phyloP scores from a whole-genome alignment of 768 basidiomycete genomes.

The Cyclocybe cylindracea region DNA sequence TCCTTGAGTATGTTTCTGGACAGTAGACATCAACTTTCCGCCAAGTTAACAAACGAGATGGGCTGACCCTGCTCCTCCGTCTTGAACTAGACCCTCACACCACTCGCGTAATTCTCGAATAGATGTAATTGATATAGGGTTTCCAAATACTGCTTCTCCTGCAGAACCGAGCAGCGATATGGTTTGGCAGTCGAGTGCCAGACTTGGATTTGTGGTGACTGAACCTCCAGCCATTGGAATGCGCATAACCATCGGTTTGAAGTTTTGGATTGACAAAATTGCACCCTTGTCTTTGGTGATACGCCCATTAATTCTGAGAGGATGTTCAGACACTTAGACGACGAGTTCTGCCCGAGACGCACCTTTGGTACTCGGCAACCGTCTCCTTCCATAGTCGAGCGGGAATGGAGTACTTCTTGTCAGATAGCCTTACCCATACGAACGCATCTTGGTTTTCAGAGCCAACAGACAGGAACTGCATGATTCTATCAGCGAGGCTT shows the following conservation, averaged over 20 bases:
- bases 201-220: conserved; percentile 31
- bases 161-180: conserved; percentile 44
- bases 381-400: conserved; percentile 55
- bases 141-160: conserved; percentile 50
- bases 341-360: neutral
- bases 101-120: conserved; percentile 47
- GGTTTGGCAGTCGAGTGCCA: conserved; percentile 56
- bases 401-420: conserved; percentile 52
- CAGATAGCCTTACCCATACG: conserved; percentile 69
- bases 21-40: conserved; percentile 32
- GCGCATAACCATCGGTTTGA: conserved; percentile 51
- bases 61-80: conserved; percentile 65
- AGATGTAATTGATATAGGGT: conserved; percentile 47
- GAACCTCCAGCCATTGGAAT: conserved; percentile 46
- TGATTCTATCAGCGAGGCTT: neutral
- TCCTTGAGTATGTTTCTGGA: conserved; percentile 39
- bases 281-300: conserved; percentile 50
- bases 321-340: neutral
- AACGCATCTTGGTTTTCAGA: too few relatives aligned
- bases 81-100: conserved; percentile 54
- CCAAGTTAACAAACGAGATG: neutral
- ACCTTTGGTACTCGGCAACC: conserved; percentile 42
- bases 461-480: conserved; percentile 57
- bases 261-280: conserved; percentile 48
- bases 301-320: conserved; percentile 13